Base-by-base conservation (phyloP, 805 yeast species). In the Saturnispora sanitii region DNA sequence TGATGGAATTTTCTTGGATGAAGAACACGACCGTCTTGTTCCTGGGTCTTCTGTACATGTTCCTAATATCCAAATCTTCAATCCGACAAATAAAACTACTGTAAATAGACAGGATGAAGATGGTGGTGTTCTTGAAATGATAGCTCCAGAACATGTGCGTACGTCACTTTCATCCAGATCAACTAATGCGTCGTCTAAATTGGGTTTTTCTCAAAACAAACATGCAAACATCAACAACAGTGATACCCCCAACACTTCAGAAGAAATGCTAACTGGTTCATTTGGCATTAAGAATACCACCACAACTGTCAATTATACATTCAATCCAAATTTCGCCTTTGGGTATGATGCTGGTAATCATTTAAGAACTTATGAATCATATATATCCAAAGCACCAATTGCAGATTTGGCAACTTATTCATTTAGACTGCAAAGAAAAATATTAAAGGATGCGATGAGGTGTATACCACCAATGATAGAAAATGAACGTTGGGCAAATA, bases 401-500 rank as follows among this genome's bases (percentile, higher is more conserved):
- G 17, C 16, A 6, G 41, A 30, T 3, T 23, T 32, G 6, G 23
- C 38, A 16, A 34, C 19, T 15, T 37, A 44, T 30, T 42, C 47
- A 15, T 39, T 47, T 12, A 57, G 58, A 2, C 44, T 57, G 3
- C 45, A 51, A 7, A 48, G 56, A 22, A 58, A 56, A 33, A 39
- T 56, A 3, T 25, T 60, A 28, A 45, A 60, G 17, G 65, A 62
- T 43, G 51, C 61, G 5, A 47, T 62, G 5, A 40, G 65, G 13
- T 62, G 67, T 41, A 61, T 62, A 57, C 47, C 55, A 1, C 54
- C 61, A 7, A 42, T 62, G 38, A 21, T 52, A 2, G 50, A 58
- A 6, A 56, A 55, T 42, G 65, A 62, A 29, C 48, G 58, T 37
- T 62, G 67, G 67, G 46, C 60, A 2, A 63, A 63, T 15, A 47